Base-by-base conservation (phyloP, 2,329 filamentous ascomycete genomes). In the Hypoxylon sp. region DNA sequence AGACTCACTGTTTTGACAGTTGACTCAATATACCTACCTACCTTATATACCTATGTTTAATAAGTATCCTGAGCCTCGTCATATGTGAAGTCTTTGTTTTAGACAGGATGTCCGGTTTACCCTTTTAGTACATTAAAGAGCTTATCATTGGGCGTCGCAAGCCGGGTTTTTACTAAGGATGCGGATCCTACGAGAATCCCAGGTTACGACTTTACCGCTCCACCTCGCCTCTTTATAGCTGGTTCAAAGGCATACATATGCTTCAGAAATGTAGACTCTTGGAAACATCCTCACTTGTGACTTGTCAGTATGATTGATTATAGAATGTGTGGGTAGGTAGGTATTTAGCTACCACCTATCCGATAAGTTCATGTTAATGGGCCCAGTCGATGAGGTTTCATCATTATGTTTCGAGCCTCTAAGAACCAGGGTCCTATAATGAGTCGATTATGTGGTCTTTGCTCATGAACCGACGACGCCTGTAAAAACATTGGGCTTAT, bases 61-160 rank as follows among this genome's bases (percentile, higher is more conserved):
- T 17, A 41, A 7, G 5, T 19, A 41, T 41, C 6, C 17, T 7
- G 21, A 19, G 11, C 17, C 10, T 21, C 38, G n/a, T 11, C 7
- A 17, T 17, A 7, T 2, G 38, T 17, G 21, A 11, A 17, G 14
- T 9, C 38, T 21, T 17, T 7, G 19, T 60, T 25, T 25, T 28
- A 60, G 30, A 34, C 49, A 34, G 14, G 14, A 21, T 4, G 30
- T 36, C 57, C 7, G 11, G 5, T 53, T 61, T 61, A 43, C 58
- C 49, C 30, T 48, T 61, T 53, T 61, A 14, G 58, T 53, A 36
- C 41, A 55, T 19, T 19, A n/a, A 36, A 34, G 28, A 21, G 19
- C 30, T n/a, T 61, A n/a, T 43, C 36, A 61, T 61, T 61, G 58
- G 49, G 41, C 14, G 28, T 55, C 25, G 46, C 48, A 13, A 32